phyloP scores from a whole-genome alignment of 1,284 basidiomycete genomes.

The Puccinia novopanici region DNA sequence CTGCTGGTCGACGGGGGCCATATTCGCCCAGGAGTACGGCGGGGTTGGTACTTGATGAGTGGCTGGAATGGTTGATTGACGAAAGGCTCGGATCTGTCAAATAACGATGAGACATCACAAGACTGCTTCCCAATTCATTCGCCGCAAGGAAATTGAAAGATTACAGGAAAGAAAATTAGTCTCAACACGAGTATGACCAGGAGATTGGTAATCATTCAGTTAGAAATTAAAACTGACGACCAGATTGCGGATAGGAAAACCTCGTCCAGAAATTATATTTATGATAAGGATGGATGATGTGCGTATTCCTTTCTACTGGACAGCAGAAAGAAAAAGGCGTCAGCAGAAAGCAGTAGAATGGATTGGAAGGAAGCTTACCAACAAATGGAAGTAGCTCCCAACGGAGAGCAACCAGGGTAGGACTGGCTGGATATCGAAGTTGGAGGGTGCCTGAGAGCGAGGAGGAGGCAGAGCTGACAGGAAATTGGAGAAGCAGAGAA shows the following conservation, averaged over 20 bases:
- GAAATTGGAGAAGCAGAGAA: not conserved
- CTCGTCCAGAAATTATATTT: not conserved
- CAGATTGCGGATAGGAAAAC: not conserved
- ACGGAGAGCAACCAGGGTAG: too few species aligned
- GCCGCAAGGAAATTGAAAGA: not conserved
- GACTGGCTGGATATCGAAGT: too few species aligned
- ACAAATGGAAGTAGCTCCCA: too few species aligned
- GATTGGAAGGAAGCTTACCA: too few species aligned
- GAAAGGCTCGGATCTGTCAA: slow-evolving; percentile 44
- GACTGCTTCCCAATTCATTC: not conserved
- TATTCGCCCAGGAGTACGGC: slow-evolving; percentile 29
- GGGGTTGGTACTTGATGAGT: slow-evolving; percentile 17
- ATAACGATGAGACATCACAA: slow-evolving; percentile 38
- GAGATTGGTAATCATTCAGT: not conserved
- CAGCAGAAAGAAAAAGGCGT: too few species aligned
- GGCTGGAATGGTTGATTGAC: slow-evolving; percentile 20
- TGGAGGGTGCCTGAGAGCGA: not conserved
- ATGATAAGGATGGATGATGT: not conserved
- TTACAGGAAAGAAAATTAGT: not conserved
- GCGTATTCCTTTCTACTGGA: too few species aligned
- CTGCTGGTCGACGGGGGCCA: slow-evolving; percentile 27
- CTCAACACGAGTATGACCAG: not conserved
- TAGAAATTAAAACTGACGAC: not conserved
- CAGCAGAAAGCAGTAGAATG: too few species aligned
- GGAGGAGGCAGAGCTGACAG: not conserved